Evolutionary conservation across 129 eudicot species (phyloP), one percentile per base, ranked within the genome.

Genomic region (Centrapalus pauciflorus): DNA sequence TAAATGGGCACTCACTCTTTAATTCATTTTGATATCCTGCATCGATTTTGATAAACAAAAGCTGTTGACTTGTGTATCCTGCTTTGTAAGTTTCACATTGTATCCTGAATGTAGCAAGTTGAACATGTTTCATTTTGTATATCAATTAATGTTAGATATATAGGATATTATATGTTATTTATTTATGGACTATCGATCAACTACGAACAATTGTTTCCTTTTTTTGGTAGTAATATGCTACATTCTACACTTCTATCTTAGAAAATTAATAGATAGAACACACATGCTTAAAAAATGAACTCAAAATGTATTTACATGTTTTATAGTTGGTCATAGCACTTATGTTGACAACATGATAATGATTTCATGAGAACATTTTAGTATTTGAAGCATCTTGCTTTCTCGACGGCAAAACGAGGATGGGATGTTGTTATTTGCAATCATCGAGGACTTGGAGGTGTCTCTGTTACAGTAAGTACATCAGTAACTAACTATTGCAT

Each of bases 401-500:
- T 75, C 82, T 40, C 80, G 54, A 85, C 84, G 19, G 98, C 98
- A 16, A 76, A 86, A 80, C 61, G 74, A 45, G 96, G 96, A 67
- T 86, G 89, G 89, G 77, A 93, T 77, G 96, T 89, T 67, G 98
- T 93, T 43, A 79, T 89, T 66, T 56, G 85, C 85, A 89, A 93
- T 75, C 98, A 93, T 64, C 84, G 98, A 33, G 98, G 98, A 45
- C 74, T 93, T 49, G 98, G 96, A 50, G 98, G 98, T 57, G 71
- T 93, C 46, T 85, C 98, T 29, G 77, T 93, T 66, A 93, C 98
- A 12, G 98, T 93, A 67, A 89, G 98, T 80, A 57, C 29, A 28
- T 46, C 70, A 8, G 49, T 62, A 63, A 48, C 35, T 43, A 28
- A 49, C 2, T 54, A 3, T n/a, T 55, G 74, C 23, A 45, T 43